phyloP scores from a whole-genome alignment of 129 eudicot genomes.

The Apium graveolens region DNA sequence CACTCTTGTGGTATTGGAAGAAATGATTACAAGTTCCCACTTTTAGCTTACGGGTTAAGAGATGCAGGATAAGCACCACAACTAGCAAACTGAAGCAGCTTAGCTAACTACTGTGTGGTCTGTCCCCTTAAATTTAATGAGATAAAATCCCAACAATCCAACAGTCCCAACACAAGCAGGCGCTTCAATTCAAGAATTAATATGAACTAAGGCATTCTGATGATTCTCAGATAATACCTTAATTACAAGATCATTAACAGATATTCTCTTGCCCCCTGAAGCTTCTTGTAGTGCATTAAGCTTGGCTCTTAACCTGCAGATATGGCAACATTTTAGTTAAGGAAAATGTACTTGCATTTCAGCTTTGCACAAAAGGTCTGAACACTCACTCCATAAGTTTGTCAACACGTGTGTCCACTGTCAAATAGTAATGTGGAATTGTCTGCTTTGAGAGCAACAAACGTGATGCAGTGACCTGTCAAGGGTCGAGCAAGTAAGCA shows the following conservation, averaged over 20 bases:
- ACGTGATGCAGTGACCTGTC: conserved; percentile 91
- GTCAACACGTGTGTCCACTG: conserved; percentile 95
- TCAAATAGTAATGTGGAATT: conserved; percentile 91
- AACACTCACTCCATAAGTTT: conserved; percentile 79
- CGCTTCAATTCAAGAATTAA: not conserved
- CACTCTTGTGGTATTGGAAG: not conserved
- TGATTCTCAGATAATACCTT: conserved; percentile 41
- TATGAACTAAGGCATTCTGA: not conserved
- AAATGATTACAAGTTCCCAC: not conserved
- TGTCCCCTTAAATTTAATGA: not conserved
- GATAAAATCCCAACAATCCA: not conserved
- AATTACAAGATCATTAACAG: conserved; percentile 89
- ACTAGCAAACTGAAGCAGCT: not conserved
- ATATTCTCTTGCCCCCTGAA: conserved; percentile 87
- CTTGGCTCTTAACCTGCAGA: conserved; percentile 55
- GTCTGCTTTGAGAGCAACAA: conserved; percentile 89
- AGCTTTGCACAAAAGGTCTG: conserved; percentile 3
- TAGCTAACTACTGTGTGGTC: not conserved
- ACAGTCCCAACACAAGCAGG: not conserved
- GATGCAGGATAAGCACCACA: not conserved
- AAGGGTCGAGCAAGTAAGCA: conserved; percentile 10
- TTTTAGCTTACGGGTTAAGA: not conserved
- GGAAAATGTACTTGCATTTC: not conserved
- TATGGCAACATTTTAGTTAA: conserved; percentile 9
- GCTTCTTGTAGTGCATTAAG: conserved; percentile 84